phyloP scores from a whole-genome alignment of 306 rosid species.

The Senna siamea region DNA sequence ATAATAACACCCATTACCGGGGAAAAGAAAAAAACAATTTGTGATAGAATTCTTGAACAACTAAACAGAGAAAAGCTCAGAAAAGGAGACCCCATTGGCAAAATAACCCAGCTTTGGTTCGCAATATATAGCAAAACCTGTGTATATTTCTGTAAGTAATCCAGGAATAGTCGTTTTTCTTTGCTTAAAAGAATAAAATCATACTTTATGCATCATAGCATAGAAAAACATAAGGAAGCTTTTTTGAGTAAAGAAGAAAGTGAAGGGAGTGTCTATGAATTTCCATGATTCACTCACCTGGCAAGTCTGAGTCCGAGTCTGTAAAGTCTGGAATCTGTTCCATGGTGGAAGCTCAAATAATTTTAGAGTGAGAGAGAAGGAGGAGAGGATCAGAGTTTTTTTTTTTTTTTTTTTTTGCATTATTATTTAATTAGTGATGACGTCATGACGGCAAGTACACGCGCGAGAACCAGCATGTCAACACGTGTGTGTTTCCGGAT shows the following conservation, averaged over 20 bases:
- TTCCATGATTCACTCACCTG: constrained; percentile 5
- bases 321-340: not conserved
- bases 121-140: not conserved
- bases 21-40: not conserved
- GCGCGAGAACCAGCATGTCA: not conserved
- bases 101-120: too few species aligned
- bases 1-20: not conserved
- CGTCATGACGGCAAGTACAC: not conserved
- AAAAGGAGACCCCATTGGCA: not conserved
- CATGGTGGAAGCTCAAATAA: constrained; percentile 3
- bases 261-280: not conserved
- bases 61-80: not conserved
- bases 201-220: not conserved
- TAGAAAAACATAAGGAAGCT: not conserved
- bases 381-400: not conserved
- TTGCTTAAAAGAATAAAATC: not conserved
- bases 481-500: not conserved
- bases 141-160: not conserved
- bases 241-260: not conserved
- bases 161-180: not conserved
- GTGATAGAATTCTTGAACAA: not conserved
- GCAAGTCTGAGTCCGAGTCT: constrained; percentile 3
- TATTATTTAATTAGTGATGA: too few species aligned
- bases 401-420: not conserved
- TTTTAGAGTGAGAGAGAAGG: not conserved